Evolutionary conservation across 257 asterid genomes (phyloP).

Genomic region (Catharanthus roseus): DNA sequence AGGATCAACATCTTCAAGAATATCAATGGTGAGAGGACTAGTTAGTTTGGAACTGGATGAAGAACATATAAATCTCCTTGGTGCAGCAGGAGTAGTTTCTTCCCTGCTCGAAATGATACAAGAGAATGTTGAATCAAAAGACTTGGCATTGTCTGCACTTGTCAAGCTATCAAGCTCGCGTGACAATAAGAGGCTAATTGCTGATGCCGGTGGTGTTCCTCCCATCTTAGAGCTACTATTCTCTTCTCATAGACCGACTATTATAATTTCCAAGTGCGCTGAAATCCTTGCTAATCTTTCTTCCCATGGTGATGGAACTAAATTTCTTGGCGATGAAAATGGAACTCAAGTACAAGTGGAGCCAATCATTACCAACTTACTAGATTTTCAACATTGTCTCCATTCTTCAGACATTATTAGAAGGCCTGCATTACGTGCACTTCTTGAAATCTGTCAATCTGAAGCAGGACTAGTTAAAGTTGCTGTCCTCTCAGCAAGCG

Average conservation of each 20-base stretch:
- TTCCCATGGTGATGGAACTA: conserved; percentile 42
- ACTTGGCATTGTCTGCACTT: conserved; percentile 36
- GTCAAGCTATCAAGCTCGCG: conserved; percentile 35
- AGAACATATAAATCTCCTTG: conserved; percentile 39
- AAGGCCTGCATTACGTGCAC: conserved; percentile 45
- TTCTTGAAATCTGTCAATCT: conserved; percentile 48
- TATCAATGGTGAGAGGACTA: conserved; percentile 43
- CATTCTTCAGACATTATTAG: conserved; percentile 32
- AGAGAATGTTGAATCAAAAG: conserved; percentile 42
- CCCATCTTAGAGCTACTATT: conserved; percentile 33
- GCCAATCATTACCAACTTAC: conserved; percentile 31
- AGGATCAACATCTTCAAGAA: conserved; percentile 47
- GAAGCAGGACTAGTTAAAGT: conserved; percentile 49
- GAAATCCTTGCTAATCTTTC: conserved; percentile 51
- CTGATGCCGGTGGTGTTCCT: conserved; percentile 41
- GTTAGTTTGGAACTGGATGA: conserved; percentile 35
- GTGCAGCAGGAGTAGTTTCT: conserved; percentile 38
- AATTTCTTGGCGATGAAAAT: conserved; percentile 37
- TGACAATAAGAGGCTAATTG: conserved; percentile 39
- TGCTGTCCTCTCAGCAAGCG: conserved; percentile 50
- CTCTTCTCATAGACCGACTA: conserved; percentile 28
- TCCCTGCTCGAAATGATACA: conserved; percentile 53
- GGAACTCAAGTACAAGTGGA: conserved; percentile 35
- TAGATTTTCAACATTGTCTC: conserved; percentile 46
- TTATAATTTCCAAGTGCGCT: conserved; percentile 35